phyloP scores from a whole-genome alignment of 2,329 filamentous ascomycete species.

The Sclerotinia nivalis region DNA sequence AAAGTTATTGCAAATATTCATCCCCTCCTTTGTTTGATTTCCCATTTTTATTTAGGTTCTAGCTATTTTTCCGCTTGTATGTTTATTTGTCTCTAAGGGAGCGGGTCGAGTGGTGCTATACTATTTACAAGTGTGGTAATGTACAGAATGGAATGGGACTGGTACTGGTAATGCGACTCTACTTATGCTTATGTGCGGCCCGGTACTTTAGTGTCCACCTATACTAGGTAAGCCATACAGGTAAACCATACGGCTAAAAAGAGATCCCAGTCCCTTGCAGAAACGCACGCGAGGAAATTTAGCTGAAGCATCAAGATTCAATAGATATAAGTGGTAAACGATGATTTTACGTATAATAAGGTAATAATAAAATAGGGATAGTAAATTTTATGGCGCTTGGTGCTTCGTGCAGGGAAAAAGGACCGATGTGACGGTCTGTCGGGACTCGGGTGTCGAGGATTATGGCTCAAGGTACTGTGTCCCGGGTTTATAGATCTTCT shows the following conservation, averaged over 20 bases:
- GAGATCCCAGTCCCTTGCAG: not conserved
- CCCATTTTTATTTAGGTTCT: not conserved
- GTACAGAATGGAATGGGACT: too few relatives aligned
- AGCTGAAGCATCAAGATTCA: too few relatives aligned
- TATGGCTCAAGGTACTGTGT: conserved; percentile 73
- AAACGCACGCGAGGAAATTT: not conserved
- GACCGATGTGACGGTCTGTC: not conserved
- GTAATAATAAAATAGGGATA: not conserved
- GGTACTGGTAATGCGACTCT: not conserved
- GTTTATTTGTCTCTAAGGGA: not conserved
- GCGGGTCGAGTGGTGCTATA: not conserved
- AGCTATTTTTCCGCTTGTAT: not conserved
- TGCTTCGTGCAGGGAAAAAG: conserved; percentile 1
- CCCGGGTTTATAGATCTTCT: conserved; percentile 71
- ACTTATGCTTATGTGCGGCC: conserved; percentile 8
- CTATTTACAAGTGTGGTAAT: not conserved
- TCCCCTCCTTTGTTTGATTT: not conserved
- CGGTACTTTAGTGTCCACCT: not conserved
- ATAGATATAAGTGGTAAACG: not conserved
- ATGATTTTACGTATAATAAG: too few relatives aligned
- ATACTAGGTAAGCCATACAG: not conserved
- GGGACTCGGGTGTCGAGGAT: not conserved
- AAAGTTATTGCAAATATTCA: not conserved
- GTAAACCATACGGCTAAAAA: not conserved
- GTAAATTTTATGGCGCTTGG: not conserved